Evolutionary conservation across 2,329 filamentous ascomycete genomes (phyloP).

Genomic region (Fusarium clavum): DNA sequence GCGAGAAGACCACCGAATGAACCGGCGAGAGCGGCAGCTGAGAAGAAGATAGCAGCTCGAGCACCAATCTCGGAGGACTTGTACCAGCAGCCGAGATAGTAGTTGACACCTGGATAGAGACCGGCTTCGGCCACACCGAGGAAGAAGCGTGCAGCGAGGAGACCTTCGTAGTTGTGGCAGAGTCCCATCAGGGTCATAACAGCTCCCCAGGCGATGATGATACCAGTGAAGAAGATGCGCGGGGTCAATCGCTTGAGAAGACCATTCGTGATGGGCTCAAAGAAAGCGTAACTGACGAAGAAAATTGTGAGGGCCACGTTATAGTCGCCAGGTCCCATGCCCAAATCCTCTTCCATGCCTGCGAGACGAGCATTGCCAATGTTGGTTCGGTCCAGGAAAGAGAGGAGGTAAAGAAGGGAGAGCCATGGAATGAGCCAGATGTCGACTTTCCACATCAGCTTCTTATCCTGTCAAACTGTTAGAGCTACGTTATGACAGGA

Average conservation of each 20-base stretch:
- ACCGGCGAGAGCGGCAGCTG: slow-evolving; percentile 79
- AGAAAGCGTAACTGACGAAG: slow-evolving; percentile 76
- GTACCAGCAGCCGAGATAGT: slow-evolving; percentile 84
- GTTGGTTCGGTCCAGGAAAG: slow-evolving; percentile 56
- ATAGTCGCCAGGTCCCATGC: slow-evolving; percentile 58
- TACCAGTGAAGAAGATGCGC: slow-evolving; percentile 70
- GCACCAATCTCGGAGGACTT: slow-evolving; percentile 79
- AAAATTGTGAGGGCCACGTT: slow-evolving; percentile 71
- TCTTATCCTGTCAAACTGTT: slow-evolving; percentile 53
- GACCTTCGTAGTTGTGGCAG: slow-evolving; percentile 57
- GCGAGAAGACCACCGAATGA: slow-evolving; percentile 79
- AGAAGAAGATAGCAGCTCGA: slow-evolving; percentile 80
- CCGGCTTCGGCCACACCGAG: slow-evolving; percentile 76
- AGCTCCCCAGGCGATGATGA: slow-evolving; percentile 69
- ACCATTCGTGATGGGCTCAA: slow-evolving; percentile 73
- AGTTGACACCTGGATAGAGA: slow-evolving; percentile 72
- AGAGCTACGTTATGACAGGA: neutral
- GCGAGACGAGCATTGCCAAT: slow-evolving; percentile 63
- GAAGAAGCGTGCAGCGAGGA: slow-evolving; percentile 64
- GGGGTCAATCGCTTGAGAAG: slow-evolving; percentile 73
- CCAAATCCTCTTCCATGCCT: slow-evolving; percentile 34
- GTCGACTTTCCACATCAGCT: slow-evolving; percentile 68
- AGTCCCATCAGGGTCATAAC: slow-evolving; percentile 63
- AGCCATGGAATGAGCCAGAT: slow-evolving; percentile 68
- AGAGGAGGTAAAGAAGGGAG: slow-evolving; percentile 66